phyloP scores from a whole-genome alignment of 192 early-diverging fungal genomes.

The Kickxella alabastrina region DNA sequence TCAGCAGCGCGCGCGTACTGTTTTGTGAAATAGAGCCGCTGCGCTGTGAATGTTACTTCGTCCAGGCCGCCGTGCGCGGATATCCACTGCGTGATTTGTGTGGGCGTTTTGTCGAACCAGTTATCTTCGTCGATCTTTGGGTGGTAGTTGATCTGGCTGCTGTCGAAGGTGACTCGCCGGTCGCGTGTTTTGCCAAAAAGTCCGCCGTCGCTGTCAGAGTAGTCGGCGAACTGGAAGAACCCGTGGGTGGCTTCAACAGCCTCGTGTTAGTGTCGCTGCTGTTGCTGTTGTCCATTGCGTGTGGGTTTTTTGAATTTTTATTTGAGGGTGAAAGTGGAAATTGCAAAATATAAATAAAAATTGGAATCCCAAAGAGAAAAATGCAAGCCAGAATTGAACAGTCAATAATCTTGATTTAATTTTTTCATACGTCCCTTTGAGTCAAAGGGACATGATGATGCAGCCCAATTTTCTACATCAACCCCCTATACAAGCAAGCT shows the following conservation, averaged over 20 bases:
- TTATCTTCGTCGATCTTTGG: conserved; percentile 35
- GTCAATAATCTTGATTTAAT: too few species aligned
- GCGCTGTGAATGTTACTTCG: conserved; percentile 35
- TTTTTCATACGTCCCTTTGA: too few species aligned
- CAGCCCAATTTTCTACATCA: too few species aligned
- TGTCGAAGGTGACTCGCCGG: conserved; percentile 24
- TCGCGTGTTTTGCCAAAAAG: conserved; percentile 28
- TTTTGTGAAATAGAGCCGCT: conserved; percentile 30
- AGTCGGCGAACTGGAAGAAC: conserved; percentile 48
- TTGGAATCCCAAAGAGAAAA: too few species aligned
- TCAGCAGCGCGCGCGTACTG: conserved; percentile 4
- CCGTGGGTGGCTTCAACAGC: conserved; percentile 37
- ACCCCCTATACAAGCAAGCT: too few species aligned
- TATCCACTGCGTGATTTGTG: conserved; percentile 10
- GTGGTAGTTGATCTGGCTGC: conserved; percentile 23
- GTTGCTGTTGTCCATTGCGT: conserved; percentile 12
- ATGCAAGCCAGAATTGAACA: too few species aligned
- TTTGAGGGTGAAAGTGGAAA: neutral
- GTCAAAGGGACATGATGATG: too few species aligned
- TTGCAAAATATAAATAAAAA: neutral
- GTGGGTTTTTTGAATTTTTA: too few species aligned
- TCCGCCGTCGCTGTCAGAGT: conserved; percentile 30
- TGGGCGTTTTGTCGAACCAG: conserved; percentile 31
- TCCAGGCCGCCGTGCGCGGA: conserved; percentile 19
- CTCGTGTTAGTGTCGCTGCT: neutral